Evolutionary conservation across 2,329 filamentous ascomycete species (phyloP).

Genomic region (Graphilbum ipis-grandicollis): DNA sequence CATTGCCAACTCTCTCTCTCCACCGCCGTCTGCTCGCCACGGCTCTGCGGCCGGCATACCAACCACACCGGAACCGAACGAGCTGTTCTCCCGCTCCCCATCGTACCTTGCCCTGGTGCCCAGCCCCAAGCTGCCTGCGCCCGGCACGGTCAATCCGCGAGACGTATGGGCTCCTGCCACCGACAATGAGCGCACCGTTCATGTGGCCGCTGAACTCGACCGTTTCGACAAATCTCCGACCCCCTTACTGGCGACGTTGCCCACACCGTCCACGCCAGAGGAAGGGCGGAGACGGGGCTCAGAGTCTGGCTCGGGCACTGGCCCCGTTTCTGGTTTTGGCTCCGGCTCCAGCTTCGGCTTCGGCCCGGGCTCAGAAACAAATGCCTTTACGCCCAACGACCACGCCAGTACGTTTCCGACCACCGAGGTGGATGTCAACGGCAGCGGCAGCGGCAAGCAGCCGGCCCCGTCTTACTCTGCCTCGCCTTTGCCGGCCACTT

Average conservation of each 20-base stretch:
- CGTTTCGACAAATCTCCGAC: slow-evolving; percentile 16
- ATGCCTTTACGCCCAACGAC: too few relatives aligned
- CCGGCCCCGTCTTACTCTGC: not conserved
- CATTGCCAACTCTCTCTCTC: not conserved
- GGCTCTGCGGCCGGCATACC: not conserved
- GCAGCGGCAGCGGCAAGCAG: not conserved
- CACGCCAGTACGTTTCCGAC: not conserved
- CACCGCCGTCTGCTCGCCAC: not conserved
- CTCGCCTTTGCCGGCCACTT: not conserved
- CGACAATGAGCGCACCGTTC: slow-evolving; percentile 16
- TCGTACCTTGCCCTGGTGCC: slow-evolving; percentile 6
- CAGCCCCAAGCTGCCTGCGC: slow-evolving; percentile 17
- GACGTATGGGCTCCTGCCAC: slow-evolving; percentile 31
- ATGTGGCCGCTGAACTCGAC: slow-evolving; percentile 18
- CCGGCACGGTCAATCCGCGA: slow-evolving; percentile 35
- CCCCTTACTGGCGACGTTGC: not conserved
- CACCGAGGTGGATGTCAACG: not conserved
- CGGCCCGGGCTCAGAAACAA: too few relatives aligned
- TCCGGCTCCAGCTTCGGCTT: too few relatives aligned
- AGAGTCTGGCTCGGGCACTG: too few relatives aligned
- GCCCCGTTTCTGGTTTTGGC: too few relatives aligned
- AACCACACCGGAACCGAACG: slow-evolving; percentile 6
- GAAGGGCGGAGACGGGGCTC: too few relatives aligned
- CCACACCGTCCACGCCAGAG: not conserved
- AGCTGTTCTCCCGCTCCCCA: slow-evolving; percentile 8